Base-by-base conservation (phyloP, 2,329 filamentous ascomycete genomes). In the Colletotrichum simmondsii region DNA sequence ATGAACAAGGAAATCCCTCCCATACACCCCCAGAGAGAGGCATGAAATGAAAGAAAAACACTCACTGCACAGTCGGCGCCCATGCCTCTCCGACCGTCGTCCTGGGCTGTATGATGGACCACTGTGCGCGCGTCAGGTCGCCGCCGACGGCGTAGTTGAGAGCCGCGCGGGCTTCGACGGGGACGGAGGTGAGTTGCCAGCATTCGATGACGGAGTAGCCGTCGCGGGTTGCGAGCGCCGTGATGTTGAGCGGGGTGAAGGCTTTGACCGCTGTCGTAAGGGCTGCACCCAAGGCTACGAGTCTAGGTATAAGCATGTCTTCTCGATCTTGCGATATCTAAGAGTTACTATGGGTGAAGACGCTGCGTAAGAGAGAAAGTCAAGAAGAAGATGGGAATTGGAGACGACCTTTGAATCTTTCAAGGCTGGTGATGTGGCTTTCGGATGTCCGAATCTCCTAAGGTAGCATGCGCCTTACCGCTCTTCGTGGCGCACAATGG, bases 151-250 rank as follows among this genome's bases (percentile, higher is more conserved):
- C 71, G 68, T 80, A 82, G 68, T 81, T 81, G 54, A 75, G 61
- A 2, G 80, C 80, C 2, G 78, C 77, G 74, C 76, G 77, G 56
- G 79, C 79, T 2, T 77, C 76, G 24, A 77, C 75, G 10, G 71
- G 71, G 12, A 71, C 28, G 6, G 71, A 62, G 6, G 49, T n/a
- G 35, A 87, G 75, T 69, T 84, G 81, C 85, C 85, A 87, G 81
- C 85, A 87, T 77, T 87, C 83, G 5, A 87, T 75, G 8, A 79
- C 80, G 10, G 85, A 87, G 5, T 77, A 77, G 66, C 82, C 81
- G 65, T 83, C 77, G 19, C 73, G 75, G 1, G 81, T 81, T 56
- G 76, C 77, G 30, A 87, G 72, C 22, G 84, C 81, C 4, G 85
- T 87, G 65, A 87, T 72, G 74, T 85, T 87, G 28, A 87, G 78